Conservation (phyloP, 495 filamentous ascomycete genomes). For the Penicillium canariense region DNA sequence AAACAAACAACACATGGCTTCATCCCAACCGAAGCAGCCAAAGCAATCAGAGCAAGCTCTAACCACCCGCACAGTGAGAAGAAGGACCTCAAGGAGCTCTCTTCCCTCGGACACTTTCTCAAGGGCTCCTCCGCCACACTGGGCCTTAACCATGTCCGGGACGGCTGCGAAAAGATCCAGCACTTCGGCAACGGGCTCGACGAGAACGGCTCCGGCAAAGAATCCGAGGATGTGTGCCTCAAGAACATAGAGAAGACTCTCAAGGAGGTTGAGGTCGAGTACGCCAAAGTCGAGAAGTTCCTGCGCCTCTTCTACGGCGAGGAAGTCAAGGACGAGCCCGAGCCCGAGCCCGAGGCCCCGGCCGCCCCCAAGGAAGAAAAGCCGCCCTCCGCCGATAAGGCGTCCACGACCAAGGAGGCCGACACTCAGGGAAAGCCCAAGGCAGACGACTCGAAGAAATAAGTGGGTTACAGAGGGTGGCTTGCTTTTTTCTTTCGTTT, state of each 20-base stretch:
- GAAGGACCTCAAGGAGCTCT: constrained; percentile 68
- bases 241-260: constrained; percentile 67
- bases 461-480: constrained; percentile 5
- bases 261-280: constrained; percentile 70
- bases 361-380: constrained; percentile 6
- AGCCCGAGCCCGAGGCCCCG: background rate
- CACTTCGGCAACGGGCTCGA: constrained; percentile 80
- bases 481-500: constrained; percentile 13
- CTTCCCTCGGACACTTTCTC: constrained; percentile 86
- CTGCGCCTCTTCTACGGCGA: constrained; percentile 72
- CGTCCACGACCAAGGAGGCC: constrained; percentile 6
- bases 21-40: constrained; percentile 1
- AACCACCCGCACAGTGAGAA: constrained; percentile 48
- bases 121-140: constrained; percentile 98
- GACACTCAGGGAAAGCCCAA: constrained; percentile 11
- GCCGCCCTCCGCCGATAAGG: background rate
- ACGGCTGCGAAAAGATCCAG: constrained; percentile 94
- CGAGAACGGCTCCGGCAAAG: constrained; percentile 66
- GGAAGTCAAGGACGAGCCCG: constrained; percentile 17
- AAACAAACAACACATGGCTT: constrained; percentile 4
- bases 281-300: constrained; percentile 65
- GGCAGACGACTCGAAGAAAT: constrained; percentile 21
- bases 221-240: constrained; percentile 63
- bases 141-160: constrained; percentile 86
- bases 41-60: constrained; percentile 6